Evolutionary conservation across 2,329 filamentous ascomycete species (phyloP).

Genomic region (Fusarium globosum): DNA sequence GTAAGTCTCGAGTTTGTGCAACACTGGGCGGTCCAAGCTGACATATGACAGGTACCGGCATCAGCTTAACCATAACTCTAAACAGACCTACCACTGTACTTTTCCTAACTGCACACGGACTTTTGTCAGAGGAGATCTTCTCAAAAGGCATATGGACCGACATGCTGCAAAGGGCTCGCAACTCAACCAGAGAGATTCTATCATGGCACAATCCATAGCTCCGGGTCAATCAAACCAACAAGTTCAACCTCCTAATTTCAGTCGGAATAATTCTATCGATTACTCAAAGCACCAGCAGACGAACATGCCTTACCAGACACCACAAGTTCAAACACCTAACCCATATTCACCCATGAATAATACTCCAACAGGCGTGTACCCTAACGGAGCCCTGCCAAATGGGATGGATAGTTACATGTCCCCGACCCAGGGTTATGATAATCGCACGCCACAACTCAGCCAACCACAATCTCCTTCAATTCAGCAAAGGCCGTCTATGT

Average conservation of each 20-base stretch:
- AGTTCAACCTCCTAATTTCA: conserved; percentile 58
- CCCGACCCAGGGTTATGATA: conserved; percentile 53
- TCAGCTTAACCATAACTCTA: conserved; percentile 94
- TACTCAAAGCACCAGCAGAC: conserved; percentile 54
- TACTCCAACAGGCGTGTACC: conserved; percentile 53
- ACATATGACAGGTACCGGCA: conserved; percentile 74
- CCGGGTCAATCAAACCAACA: conserved; percentile 48
- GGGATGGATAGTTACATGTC: conserved; percentile 57
- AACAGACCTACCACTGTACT: conserved; percentile 94
- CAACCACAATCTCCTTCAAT: conserved; percentile 52
- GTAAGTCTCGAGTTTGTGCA: conserved; percentile 60
- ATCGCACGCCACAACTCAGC: conserved; percentile 41
- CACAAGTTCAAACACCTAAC: conserved; percentile 56
- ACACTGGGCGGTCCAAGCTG: conserved; percentile 6
- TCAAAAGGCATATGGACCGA: conserved; percentile 84
- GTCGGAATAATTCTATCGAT: conserved; percentile 52
- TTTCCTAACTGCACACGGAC: conserved; percentile 90
- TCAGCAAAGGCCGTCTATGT: conserved; percentile 58
- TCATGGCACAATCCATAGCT: conserved; percentile 54
- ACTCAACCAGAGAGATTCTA: conserved; percentile 76
- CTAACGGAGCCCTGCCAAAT: conserved; percentile 39
- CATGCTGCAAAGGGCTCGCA: conserved; percentile 84
- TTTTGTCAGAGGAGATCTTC: conserved; percentile 93
- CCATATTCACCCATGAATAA: conserved; percentile 61
- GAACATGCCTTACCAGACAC: conserved; percentile 59